Percentiles rank a stretch among this genome's conserved stretches.
phyloP scores from a whole-genome alignment of 2,329 filamentous ascomycete genomes.

The Chaetomium globosum region DNA sequence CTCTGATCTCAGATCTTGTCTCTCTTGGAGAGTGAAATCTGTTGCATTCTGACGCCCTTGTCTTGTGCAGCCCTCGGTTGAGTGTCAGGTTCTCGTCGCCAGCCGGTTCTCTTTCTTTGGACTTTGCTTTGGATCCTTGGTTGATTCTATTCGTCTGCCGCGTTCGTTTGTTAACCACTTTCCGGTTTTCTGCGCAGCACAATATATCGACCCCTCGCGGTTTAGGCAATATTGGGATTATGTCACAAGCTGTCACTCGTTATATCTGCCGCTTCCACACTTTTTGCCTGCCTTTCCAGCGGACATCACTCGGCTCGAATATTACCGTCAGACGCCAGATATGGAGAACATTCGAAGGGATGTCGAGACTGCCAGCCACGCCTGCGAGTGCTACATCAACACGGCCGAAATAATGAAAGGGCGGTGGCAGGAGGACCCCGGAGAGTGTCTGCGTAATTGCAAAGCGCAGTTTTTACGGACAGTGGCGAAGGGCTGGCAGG shows the following conservation, averaged over 20 bases:
- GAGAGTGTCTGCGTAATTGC: conserved; percentile 44
- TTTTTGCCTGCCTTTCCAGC: background rate
- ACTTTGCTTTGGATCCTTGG: background rate
- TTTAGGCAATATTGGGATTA: background rate
- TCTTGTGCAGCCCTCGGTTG: background rate
- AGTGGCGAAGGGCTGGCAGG: conserved; percentile 37
- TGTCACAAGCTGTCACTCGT: conserved; percentile 2
- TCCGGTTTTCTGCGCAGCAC: conserved; percentile 4
- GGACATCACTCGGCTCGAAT: background rate
- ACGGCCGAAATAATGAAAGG: conserved; percentile 26
- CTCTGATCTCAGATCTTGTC: conserved; percentile 10
- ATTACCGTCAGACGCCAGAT: background rate
- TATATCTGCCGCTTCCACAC: conserved; percentile 3
- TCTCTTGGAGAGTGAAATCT: conserved; percentile 16
- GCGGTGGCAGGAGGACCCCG: conserved; percentile 40
- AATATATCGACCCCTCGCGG: background rate
- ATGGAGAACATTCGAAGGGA: conserved; percentile 19
- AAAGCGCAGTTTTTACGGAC: conserved; percentile 41
- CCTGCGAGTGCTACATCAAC: conserved; percentile 35
- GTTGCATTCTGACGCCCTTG: conserved; percentile 19
- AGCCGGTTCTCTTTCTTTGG: conserved; percentile 17
- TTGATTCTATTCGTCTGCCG: conserved; percentile 8
- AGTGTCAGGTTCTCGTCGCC: conserved; percentile 9
- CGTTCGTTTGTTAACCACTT: conserved; percentile 26
- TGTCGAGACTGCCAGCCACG: background rate